Percentiles rank a stretch among this genome's conserved stretches.
Conservation (phyloP, 2,329 filamentous ascomycete species). For the Allantophomopsis lycopodina region DNA sequence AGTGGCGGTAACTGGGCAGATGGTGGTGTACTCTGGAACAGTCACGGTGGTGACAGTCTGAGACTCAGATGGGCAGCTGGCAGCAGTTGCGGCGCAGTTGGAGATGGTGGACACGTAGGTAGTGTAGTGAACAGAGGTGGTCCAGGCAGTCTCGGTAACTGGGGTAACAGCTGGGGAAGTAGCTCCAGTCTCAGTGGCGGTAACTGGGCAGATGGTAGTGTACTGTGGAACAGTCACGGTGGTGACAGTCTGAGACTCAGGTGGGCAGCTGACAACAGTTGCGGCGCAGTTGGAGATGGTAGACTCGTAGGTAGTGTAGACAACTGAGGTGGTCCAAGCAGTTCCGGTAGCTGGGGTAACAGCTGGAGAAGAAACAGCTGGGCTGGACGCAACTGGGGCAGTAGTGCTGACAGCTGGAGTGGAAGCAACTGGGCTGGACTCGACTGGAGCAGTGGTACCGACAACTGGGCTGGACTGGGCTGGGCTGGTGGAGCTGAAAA, state of each 20-base stretch:
- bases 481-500: no score
- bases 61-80: neutral
- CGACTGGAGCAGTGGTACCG: neutral
- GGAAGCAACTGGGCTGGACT: neutral
- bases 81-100: neutral
- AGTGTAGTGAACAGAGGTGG: neutral
- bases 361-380: constrained; percentile 29
- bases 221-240: neutral
- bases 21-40: neutral
- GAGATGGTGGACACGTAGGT: neutral
- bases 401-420: neutral
- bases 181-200: neutral
- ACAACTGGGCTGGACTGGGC: no score
- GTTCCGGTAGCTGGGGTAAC: constrained; percentile 26
- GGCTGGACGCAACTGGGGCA: neutral
- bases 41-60: neutral
- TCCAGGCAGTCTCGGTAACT: constrained; percentile 18
- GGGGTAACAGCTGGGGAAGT: constrained; percentile 29
- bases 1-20: neutral
- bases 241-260: neutral
- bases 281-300: neutral
- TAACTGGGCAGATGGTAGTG: neutral
- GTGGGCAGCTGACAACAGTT: neutral
- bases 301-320: neutral
- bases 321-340: constrained; percentile 13